phyloP scores from a whole-genome alignment of 768 basidiomycete genomes.

The Rhizopogon vesiculosus region DNA sequence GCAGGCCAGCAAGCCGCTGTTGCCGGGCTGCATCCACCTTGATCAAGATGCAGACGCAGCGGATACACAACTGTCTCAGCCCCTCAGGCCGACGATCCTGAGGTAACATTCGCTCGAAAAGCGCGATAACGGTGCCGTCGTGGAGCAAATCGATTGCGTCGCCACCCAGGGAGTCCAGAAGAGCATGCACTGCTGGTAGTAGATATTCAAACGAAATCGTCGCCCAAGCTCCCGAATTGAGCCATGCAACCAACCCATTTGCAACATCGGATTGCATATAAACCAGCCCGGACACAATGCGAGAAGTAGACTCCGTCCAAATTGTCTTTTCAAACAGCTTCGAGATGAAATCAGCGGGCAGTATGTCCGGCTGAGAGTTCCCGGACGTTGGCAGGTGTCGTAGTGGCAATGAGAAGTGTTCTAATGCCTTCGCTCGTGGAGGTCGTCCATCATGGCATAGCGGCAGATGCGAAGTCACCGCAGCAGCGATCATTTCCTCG shows the following conservation, averaged over 20 bases:
- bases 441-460: constrained; percentile 21
- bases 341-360: constrained; percentile 21
- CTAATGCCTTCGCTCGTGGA: constrained; percentile 4
- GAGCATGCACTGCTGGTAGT: constrained; percentile 38
- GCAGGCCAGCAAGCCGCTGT: constrained; percentile 10
- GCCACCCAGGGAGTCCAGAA: constrained; percentile 36
- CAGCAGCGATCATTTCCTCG: constrained; percentile 43
- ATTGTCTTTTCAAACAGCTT: constrained; percentile 35
- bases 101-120: constrained; percentile 22
- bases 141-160: constrained; percentile 14
- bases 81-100: background rate
- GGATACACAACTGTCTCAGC: background rate
- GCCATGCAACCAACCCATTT: constrained; percentile 27
- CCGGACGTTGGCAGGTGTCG: background rate
- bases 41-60: constrained; percentile 27
- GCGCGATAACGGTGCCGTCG: constrained; percentile 11
- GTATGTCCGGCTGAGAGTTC: constrained; percentile 1
- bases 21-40: constrained; percentile 18
- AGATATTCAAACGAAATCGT: constrained; percentile 21
- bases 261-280: constrained; percentile 23
- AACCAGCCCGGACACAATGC: constrained; percentile 38
- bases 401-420: constrained; percentile 1
- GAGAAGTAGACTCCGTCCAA: constrained; percentile 42
- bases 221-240: constrained; percentile 25
- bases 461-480: constrained; percentile 32